Percentiles rank a stretch among this genome's conserved stretches.
phyloP scores from a whole-genome alignment of 352 stramenopile genomes.

The Pythium coloratum region DNA sequence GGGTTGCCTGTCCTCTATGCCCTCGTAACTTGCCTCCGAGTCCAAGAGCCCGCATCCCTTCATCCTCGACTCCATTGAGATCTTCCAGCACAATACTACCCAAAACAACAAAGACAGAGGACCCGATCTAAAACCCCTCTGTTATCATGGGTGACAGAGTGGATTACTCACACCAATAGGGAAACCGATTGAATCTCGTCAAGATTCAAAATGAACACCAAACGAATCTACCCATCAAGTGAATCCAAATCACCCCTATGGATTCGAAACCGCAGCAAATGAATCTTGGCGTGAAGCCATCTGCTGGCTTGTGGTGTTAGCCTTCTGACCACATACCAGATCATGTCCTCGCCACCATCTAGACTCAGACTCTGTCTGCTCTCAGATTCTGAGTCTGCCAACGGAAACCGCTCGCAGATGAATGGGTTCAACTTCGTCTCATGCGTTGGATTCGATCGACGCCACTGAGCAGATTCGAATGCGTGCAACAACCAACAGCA shows the following conservation, averaged over 20 bases:
- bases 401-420: no score
- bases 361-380: neutral
- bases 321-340: neutral
- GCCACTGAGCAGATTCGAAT: neutral
- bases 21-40: neutral
- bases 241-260: neutral
- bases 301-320: neutral
- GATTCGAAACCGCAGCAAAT: neutral
- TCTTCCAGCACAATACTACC: neutral
- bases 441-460: neutral
- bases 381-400: neutral
- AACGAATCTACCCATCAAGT: neutral
- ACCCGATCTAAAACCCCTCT: neutral
- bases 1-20: neutral
- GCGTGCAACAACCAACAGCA: neutral
- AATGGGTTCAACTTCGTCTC: neutral
- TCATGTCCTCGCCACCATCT: neutral
- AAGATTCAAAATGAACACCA: neutral
- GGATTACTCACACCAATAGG: neutral
- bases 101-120: neutral
- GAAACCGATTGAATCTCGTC: neutral
- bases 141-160: neutral
- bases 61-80: neutral
- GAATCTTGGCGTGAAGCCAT: neutral
- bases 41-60: neutral